A percentile compares a stretch with the other conserved stretches of the same genome.
Evolutionary conservation across 164 flowering plant species (phyloP).

Genomic region (Cinnamomum micranthum): DNA sequence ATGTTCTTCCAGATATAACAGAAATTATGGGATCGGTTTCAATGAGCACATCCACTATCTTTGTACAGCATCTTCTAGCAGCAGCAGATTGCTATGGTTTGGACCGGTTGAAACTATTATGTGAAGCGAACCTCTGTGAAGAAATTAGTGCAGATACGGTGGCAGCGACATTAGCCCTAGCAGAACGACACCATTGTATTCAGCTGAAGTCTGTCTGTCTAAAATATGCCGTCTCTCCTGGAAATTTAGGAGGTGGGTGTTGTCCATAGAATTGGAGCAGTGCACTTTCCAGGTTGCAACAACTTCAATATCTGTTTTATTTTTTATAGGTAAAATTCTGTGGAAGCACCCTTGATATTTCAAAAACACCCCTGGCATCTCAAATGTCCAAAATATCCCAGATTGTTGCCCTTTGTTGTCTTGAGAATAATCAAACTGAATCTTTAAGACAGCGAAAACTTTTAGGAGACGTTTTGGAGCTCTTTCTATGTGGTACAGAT

Average conservation of each 20-base stretch:
- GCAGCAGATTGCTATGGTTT: constrained; percentile 82
- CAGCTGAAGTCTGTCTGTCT: constrained; percentile 72
- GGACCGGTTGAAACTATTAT: constrained; percentile 66
- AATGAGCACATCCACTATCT: constrained; percentile 40
- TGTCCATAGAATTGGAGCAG: constrained; percentile 20
- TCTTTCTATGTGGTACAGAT: no score
- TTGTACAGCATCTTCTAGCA: constrained; percentile 88
- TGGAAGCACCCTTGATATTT: constrained; percentile 1
- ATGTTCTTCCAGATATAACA: constrained; percentile 59
- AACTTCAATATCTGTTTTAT: constrained; percentile 2
- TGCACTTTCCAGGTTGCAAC: constrained; percentile 23
- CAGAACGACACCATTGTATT: constrained; percentile 75
- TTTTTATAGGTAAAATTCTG: not conserved
- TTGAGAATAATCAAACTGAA: no score
- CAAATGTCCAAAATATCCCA: not conserved
- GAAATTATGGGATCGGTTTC: constrained; percentile 50
- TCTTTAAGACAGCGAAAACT: no score
- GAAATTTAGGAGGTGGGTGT: constrained; percentile 79
- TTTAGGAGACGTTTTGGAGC: no score
- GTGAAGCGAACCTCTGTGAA: constrained; percentile 79
- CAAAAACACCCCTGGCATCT: constrained; percentile 4
- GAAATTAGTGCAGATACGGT: constrained; percentile 64
- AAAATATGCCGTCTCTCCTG: constrained; percentile 60
- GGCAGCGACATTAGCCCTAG: constrained; percentile 80
- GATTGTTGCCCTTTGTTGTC: not conserved